Conservation (phyloP, 2,329 filamentous ascomycete genomes). For the Xylaria sp. region DNA sequence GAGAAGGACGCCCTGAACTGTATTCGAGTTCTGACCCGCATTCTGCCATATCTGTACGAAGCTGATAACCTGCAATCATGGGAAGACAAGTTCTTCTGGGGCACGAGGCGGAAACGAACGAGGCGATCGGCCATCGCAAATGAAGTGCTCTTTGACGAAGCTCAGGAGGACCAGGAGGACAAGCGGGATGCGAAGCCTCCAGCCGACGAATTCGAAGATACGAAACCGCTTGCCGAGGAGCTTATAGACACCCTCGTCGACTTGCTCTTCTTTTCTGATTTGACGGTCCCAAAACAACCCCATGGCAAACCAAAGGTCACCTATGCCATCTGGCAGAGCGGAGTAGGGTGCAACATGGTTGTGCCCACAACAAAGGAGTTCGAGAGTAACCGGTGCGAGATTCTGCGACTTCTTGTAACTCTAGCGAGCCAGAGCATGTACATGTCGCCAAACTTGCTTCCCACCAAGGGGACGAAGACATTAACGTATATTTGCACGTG, state of each 20-base stretch:
- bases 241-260: slow-evolving; percentile 89
- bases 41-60: slow-evolving; percentile 92
- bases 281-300: slow-evolving; percentile 79
- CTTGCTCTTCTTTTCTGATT: slow-evolving; percentile 87
- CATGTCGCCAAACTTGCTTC: slow-evolving; percentile 77
- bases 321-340: slow-evolving; percentile 97
- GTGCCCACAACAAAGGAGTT: slow-evolving; percentile 88
- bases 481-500: slow-evolving; percentile 90
- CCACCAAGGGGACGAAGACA: slow-evolving; percentile 80
- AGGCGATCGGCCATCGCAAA: slow-evolving; percentile 67
- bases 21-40: slow-evolving; percentile 84
- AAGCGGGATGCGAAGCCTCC: slow-evolving; percentile 53
- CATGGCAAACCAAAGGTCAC: slow-evolving; percentile 79
- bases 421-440: slow-evolving; percentile 94
- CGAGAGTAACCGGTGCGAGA: slow-evolving; percentile 91
- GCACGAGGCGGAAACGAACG: slow-evolving; percentile 72
- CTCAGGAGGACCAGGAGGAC: slow-evolving; percentile 61
- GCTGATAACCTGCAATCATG: slow-evolving; percentile 80
- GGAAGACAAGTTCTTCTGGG: slow-evolving; percentile 96
- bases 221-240: slow-evolving; percentile 88
- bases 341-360: slow-evolving; percentile 91
- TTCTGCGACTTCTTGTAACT: slow-evolving; percentile 83
- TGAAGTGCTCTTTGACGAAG: slow-evolving; percentile 86
- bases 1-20: slow-evolving; percentile 92
- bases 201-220: slow-evolving; percentile 74